A percentile compares a stretch with the other conserved stretches of the same genome.
Conservation (phyloP, 2,329 filamentous ascomycete genomes). For the Zelopaecilomyces penicillatus region DNA sequence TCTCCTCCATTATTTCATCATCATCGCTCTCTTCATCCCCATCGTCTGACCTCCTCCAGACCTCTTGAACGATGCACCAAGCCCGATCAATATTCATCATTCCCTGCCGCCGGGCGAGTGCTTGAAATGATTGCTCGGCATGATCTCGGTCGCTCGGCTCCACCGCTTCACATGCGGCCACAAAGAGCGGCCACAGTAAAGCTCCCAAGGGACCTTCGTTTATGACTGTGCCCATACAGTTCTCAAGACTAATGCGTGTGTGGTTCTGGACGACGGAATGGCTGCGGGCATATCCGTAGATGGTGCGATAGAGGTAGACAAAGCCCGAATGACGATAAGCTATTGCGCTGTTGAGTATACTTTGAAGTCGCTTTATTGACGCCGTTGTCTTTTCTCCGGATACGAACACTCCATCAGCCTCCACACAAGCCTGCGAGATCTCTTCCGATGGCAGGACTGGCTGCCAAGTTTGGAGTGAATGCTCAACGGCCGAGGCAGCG, state of each 20-base stretch:
- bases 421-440: slow-evolving; percentile 8
- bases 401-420: slow-evolving; percentile 15
- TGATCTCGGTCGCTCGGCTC: slow-evolving; percentile 40
- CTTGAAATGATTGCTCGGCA: slow-evolving; percentile 42
- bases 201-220: slow-evolving; percentile 54
- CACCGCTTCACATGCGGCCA: slow-evolving; percentile 52
- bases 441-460: slow-evolving; percentile 38
- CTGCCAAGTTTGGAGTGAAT: slow-evolving; percentile 46
- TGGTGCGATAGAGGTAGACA: slow-evolving; percentile 49
- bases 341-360: slow-evolving; percentile 50
- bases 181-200: slow-evolving; percentile 57
- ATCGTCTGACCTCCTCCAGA: slow-evolving; percentile 48
- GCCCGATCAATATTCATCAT: slow-evolving; percentile 58
- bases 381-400: slow-evolving; percentile 10
- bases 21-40: slow-evolving; percentile 11
- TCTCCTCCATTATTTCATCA: slow-evolving; percentile 11
- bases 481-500: slow-evolving; percentile 46
- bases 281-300: slow-evolving; percentile 38
- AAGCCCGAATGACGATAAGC: slow-evolving; percentile 52
- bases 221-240: slow-evolving; percentile 47
- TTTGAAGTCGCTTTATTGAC: slow-evolving; percentile 32
- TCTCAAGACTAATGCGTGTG: slow-evolving; percentile 38
- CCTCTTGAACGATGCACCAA: slow-evolving; percentile 52
- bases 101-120: slow-evolving; percentile 48
- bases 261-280: slow-evolving; percentile 47